A percentile compares a stretch with the other conserved stretches of the same genome.
phyloP scores from a whole-genome alignment of 176 grass and related monocot genomes.

The Pharus latifolius region DNA sequence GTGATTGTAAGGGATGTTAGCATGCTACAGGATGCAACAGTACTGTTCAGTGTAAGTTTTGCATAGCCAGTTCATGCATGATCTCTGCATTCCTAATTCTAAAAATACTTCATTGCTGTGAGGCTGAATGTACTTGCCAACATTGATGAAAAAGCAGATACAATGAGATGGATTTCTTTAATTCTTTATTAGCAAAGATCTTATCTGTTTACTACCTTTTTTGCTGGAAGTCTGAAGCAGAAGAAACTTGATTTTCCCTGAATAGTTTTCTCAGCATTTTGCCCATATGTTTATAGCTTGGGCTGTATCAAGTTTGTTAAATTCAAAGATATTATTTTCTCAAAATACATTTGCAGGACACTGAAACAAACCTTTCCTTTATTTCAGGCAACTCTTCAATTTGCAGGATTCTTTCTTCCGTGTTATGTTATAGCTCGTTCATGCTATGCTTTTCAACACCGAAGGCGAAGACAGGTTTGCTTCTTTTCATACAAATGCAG shows the following conservation, averaged over 20 bases:
- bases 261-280: background rate
- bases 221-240: background rate
- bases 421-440: slow-evolving; percentile 91
- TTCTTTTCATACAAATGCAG: background rate
- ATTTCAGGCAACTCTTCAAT: slow-evolving; percentile 80
- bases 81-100: background rate
- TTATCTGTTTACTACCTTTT: background rate
- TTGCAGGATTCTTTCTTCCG: slow-evolving; percentile 77
- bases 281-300: background rate
- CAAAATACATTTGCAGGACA: background rate
- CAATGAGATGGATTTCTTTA: background rate
- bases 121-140: background rate
- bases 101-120: background rate
- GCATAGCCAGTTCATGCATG: background rate
- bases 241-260: background rate
- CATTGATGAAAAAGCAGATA: background rate
- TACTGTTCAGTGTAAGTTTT: slow-evolving; percentile 75
- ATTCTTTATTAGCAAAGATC: background rate
- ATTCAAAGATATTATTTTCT: background rate
- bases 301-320: background rate
- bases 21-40: slow-evolving; percentile 73
- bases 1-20: slow-evolving; percentile 68
- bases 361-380: background rate
- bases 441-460: slow-evolving; percentile 64
- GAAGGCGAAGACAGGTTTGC: slow-evolving; percentile 69